Conservation (phyloP, 805 yeast species). For the Suhomyces emberorum region DNA sequence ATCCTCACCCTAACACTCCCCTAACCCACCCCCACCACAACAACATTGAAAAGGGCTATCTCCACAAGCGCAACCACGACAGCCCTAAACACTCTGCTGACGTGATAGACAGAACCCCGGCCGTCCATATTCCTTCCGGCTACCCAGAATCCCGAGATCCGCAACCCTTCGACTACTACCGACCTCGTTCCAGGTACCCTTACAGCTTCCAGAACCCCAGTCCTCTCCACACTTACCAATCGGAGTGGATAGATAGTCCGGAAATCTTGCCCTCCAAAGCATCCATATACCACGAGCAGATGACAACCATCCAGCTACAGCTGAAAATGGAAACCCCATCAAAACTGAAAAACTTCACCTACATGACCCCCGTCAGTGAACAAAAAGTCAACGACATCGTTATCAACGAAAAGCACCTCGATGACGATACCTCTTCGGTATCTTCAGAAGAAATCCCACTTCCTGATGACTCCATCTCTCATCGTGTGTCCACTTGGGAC, state of each 20-base stretch:
- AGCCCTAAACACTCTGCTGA: not conserved
- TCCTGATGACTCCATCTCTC: not conserved
- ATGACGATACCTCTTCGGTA: slow-evolving; percentile 4
- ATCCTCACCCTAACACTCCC: slow-evolving; percentile 4
- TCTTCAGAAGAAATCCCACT: slow-evolving; percentile 2
- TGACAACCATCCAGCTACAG: slow-evolving; percentile 2
- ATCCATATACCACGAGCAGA: not conserved
- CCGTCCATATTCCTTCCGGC: slow-evolving; percentile 1
- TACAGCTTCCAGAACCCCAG: slow-evolving; percentile 1
- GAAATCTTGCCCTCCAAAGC: slow-evolving; percentile 4
- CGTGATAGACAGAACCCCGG: slow-evolving; percentile 7
- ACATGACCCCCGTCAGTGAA: slow-evolving; percentile 6
- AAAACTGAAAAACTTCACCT: slow-evolving; percentile 4
- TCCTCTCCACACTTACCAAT: slow-evolving; percentile 4
- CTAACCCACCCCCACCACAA: slow-evolving; percentile 6
- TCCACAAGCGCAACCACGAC: not conserved
- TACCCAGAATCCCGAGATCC: not conserved
- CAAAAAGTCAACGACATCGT: slow-evolving; percentile 5
- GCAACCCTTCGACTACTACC: not conserved
- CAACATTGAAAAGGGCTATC: not conserved
- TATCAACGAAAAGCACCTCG: slow-evolving; percentile 2
- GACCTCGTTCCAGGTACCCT: not conserved
- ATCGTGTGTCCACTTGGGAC: slow-evolving; percentile 30
- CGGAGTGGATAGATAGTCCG: slow-evolving; percentile 9
- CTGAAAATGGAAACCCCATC: slow-evolving; percentile 3